Evolutionary conservation across 1,284 basidiomycete genomes (phyloP), one percentile per base, ranked within the genome.

Genomic region (Garcileccinum viscosum): DNA sequence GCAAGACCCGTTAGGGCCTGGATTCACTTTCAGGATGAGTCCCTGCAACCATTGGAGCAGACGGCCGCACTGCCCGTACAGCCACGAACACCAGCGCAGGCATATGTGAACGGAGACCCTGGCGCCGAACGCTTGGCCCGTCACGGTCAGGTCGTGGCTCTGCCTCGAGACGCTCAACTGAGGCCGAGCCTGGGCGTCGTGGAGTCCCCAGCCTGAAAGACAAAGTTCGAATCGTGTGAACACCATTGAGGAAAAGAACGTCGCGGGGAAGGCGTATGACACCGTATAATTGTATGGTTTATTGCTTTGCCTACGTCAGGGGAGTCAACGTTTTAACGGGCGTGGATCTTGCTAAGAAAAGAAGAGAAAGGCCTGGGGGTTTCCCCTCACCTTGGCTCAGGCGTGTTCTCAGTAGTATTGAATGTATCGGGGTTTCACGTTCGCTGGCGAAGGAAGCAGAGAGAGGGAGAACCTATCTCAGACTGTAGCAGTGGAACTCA

Each of bases 191-290:
- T 62, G 67, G 14, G 53, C 68, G 64, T 69, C 76, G 56, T 78
- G 73, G 69, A 77, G 67, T 61, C 76, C 67, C 75, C 77, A 77
- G 65, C 74, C 68, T 15, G 74, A 70, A 24, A 67, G 69, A 62
- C 69, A 74, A 27, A 79, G 75, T 47, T 76, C 75, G 61, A 79
- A 76, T 67, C 71, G 75, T 67, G 76, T 74, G n/a, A 76, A 30
- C 77, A 79, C 78, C 33, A 59, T 59, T 15, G 60, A 27, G 22
- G 38, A 59, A 9, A 27, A 59, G 30, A 59, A 22, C 32, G 69
- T 69, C 59, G 64, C 40, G 27, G 56, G 32, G 63, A 58, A 37
- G 50, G 19, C n/a, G 37, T 62, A 38, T 60, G 44, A 33, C 15
- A 22, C 70, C 59, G 38, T 35, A 5, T 40, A 37, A 38, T 17